Conservation (phyloP, 106 monocot species). For the Chionographis japonica region DNA sequence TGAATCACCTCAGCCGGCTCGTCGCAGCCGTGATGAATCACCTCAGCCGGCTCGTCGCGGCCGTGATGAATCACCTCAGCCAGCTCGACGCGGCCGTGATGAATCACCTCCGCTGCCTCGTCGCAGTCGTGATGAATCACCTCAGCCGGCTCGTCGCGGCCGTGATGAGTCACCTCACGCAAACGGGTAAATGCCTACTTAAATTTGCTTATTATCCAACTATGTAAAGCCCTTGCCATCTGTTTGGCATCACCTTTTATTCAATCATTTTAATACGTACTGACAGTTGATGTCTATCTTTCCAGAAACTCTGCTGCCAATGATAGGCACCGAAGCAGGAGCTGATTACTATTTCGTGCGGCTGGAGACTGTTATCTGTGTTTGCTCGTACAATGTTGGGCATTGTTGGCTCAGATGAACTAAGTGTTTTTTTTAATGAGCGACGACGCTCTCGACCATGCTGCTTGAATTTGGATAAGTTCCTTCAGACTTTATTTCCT, state of each 20-base stretch:
- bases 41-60: too few relatives aligned
- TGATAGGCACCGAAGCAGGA: constrained; percentile 46
- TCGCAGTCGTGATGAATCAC: constrained; percentile 36
- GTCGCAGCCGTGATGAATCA: too few relatives aligned
- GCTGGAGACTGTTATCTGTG: background rate
- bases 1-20: too few relatives aligned
- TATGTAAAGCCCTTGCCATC: background rate
- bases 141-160: constrained; percentile 10
- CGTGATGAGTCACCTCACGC: constrained; percentile 48
- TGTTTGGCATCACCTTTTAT: background rate
- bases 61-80: too few relatives aligned
- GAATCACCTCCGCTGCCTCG: too few relatives aligned
- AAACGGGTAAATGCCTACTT: constrained; percentile 30
- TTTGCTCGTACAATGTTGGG: background rate
- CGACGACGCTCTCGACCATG: constrained; percentile 4
- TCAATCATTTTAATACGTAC: background rate
- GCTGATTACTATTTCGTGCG: constrained; percentile 13
- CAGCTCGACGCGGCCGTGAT: too few relatives aligned
- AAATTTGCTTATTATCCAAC: background rate
- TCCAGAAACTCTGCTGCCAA: constrained; percentile 17
- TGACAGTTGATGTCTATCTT: background rate
- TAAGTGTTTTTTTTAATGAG: constrained; percentile 10
- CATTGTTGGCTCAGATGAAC: constrained; percentile 11
- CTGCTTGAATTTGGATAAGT: constrained; percentile 49
- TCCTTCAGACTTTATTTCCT: constrained; percentile 20